phyloP scores from a whole-genome alignment of 2,329 filamentous ascomycete species.

The Coleophoma eucalyptorum region DNA sequence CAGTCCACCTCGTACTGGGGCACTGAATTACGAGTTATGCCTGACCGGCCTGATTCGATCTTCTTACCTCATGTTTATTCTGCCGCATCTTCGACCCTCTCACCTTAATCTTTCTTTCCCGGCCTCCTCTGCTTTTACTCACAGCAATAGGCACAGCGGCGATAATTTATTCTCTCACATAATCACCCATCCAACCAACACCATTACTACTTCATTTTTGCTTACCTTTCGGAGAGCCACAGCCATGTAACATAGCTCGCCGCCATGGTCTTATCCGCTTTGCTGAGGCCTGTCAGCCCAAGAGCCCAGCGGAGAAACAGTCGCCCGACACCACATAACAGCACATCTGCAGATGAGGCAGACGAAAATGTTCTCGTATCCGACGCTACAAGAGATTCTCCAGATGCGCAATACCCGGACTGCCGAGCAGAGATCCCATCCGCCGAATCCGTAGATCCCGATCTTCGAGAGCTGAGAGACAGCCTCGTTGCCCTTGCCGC shows the following conservation, averaged over 20 bases:
- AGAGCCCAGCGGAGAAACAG: slow-evolving; percentile 18
- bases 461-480: slow-evolving; percentile 67
- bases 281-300: slow-evolving; percentile 40
- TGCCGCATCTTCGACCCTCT: neutral
- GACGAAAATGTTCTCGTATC: slow-evolving; percentile 24
- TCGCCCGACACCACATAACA: slow-evolving; percentile 18
- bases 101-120: neutral
- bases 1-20: neutral
- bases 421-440: slow-evolving; percentile 51
- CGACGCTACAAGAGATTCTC: slow-evolving; percentile 4
- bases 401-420: slow-evolving; percentile 41
- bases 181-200: no score
- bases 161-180: no score
- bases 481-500: slow-evolving; percentile 65
- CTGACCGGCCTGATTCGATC: neutral
- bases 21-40: neutral
- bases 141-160: slow-evolving; percentile 11
- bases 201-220: no score
- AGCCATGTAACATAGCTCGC: slow-evolving; percentile 13
- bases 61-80: neutral
- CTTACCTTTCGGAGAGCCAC: no score
- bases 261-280: slow-evolving; percentile 46
- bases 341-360: slow-evolving; percentile 24
- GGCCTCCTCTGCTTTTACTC: neutral
- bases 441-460: slow-evolving; percentile 46